Evolutionary conservation across 208 protist genomes (phyloP).

Genomic region (Kentomonas sorsogonicus): DNA sequence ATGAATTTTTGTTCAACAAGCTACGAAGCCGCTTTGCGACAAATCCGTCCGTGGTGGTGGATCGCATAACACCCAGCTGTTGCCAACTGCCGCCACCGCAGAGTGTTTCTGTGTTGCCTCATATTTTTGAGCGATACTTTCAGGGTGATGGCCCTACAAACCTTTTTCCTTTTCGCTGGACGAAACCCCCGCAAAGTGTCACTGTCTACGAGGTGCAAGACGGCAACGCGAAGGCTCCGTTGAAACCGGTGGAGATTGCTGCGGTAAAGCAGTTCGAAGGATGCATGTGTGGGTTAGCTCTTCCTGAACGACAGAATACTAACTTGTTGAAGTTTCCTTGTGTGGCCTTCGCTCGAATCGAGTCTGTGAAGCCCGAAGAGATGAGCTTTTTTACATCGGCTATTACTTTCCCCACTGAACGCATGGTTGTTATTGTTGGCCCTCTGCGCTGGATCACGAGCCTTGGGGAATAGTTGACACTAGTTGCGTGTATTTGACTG

Average conservation of each 20-base stretch:
- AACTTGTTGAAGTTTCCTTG: slow-evolving; percentile 46
- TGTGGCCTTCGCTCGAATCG: slow-evolving; percentile 53
- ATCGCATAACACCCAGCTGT: slow-evolving; percentile 59
- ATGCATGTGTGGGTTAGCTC: slow-evolving; percentile 67
- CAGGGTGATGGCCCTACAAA: slow-evolving; percentile 50
- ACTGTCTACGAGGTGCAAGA: slow-evolving; percentile 69
- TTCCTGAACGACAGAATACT: slow-evolving; percentile 24
- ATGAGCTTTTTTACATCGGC: slow-evolving; percentile 77
- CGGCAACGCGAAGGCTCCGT: slow-evolving; percentile 36
- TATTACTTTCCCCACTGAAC: slow-evolving; percentile 65
- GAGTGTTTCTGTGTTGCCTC: slow-evolving; percentile 30
- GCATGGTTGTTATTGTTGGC: slow-evolving; percentile 60
- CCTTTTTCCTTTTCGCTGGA: slow-evolving; percentile 59
- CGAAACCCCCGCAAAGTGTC: slow-evolving; percentile 53
- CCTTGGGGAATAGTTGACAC: too few relatives aligned
- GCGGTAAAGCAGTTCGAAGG: slow-evolving; percentile 66
- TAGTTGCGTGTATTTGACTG: too few relatives aligned
- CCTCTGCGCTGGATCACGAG: slow-evolving; percentile 74
- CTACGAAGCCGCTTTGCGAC: slow-evolving; percentile 17
- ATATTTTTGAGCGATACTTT: slow-evolving; percentile 61
- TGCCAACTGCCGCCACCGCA: slow-evolving; percentile 18
- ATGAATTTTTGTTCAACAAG: slow-evolving; percentile 73
- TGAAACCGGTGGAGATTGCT: slow-evolving; percentile 42
- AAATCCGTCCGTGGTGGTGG: slow-evolving; percentile 27
- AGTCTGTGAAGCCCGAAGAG: slow-evolving; percentile 58